These are phyloP conservation scores for Acer saccharum DNA, from an alignment of 345 rosid genomes.

Conservation along the genomic window DNA sequence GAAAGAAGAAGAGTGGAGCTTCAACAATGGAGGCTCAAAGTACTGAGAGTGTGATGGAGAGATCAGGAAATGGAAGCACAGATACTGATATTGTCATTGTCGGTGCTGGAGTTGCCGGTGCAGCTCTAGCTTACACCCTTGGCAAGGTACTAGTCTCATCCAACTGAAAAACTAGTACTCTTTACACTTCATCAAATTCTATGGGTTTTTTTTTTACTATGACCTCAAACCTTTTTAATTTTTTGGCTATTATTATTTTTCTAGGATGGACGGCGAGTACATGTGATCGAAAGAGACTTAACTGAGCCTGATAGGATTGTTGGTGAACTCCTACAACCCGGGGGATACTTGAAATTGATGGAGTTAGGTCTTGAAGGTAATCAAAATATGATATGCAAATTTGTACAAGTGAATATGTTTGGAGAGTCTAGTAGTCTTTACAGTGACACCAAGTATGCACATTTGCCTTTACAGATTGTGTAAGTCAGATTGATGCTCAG, in stretches of 20 bases:
- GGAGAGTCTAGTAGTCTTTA: no score
- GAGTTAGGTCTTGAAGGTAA: slow-evolving; percentile 2
- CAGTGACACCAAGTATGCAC: background rate
- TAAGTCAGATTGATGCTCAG: background rate
- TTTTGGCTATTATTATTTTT: background rate
- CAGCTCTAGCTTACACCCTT: slow-evolving; percentile 12
- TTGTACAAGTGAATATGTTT: no score
- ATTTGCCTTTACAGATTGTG: slow-evolving; percentile 14
- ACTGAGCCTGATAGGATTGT: slow-evolving; percentile 9
- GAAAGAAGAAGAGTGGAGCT: background rate
- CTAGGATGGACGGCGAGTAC: slow-evolving; percentile 13
- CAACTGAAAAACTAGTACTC: background rate
- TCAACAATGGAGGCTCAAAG: background rate
- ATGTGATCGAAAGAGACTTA: slow-evolving; percentile 6
- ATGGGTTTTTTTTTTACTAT: background rate
- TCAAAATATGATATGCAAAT: no score
- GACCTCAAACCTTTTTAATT: background rate
- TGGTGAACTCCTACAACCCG: slow-evolving; percentile 18
- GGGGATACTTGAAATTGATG: slow-evolving; percentile 3
- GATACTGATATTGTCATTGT: background rate
- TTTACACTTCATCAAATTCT: background rate
- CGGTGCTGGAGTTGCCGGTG: slow-evolving; percentile 11
- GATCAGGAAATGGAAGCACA: background rate
- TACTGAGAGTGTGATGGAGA: background rate
- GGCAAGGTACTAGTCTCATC: background rate